Percentiles rank a stretch among this genome's conserved stretches.
Conservation (phyloP, 106 monocot genomes). For the Platanthera guangdongensis region DNA sequence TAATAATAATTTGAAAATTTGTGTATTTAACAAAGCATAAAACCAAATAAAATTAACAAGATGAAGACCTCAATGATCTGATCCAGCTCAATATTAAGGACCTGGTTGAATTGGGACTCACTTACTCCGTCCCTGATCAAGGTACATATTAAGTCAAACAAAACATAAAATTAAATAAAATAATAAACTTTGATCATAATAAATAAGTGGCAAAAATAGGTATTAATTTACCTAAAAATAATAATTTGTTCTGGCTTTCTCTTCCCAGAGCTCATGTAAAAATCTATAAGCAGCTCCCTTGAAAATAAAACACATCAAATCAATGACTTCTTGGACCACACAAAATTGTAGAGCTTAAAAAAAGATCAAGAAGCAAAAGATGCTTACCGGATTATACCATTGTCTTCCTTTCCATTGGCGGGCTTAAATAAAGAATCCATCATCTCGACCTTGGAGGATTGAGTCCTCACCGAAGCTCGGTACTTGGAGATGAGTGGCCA, state of each 20-base stretch:
- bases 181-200: neutral
- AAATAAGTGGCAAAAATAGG: neutral
- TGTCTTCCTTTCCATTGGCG: constrained; percentile 28
- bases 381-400: constrained; percentile 59
- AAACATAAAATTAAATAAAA: neutral
- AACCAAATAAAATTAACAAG: neutral
- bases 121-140: constrained; percentile 86
- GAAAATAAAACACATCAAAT: neutral
- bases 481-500: constrained; percentile 91
- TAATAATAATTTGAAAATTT: no score
- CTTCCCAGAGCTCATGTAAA: constrained; percentile 71
- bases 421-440: constrained; percentile 94
- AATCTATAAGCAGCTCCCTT: constrained; percentile 80
- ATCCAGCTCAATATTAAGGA: constrained; percentile 85
- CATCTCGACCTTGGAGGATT: constrained; percentile 87
- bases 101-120: constrained; percentile 88
- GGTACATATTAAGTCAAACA: neutral
- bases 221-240: constrained; percentile 59
- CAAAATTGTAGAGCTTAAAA: neutral
- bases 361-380: neutral
- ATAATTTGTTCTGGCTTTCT: constrained; percentile 78
- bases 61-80: constrained; percentile 84
- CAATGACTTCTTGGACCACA: neutral
- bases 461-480: constrained; percentile 76
- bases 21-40: no score